Conservation (phyloP, 768 basidiomycete species). For the Phaffia australis region DNA sequence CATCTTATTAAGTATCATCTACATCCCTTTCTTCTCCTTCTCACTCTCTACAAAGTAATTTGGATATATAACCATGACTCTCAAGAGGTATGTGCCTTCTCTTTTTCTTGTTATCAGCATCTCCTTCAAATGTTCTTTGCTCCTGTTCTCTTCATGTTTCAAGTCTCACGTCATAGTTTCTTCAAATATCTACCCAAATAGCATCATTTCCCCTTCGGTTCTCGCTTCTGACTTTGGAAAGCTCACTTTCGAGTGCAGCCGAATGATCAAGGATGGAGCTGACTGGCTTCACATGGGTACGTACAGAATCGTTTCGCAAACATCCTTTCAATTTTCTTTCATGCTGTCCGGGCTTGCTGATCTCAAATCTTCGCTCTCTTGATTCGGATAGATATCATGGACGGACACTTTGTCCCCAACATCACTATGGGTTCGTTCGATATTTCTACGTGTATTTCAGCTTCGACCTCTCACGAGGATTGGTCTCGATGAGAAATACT, state of each 20-base stretch:
- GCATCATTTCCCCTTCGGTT: constrained; percentile 89
- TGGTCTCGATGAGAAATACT: neutral
- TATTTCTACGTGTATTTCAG: neutral
- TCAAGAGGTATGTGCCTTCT: too few species aligned
- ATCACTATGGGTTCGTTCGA: constrained; percentile 80
- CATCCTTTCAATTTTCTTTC: neutral
- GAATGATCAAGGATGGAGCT: constrained; percentile 87
- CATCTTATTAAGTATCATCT: too few species aligned
- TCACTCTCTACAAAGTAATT: too few species aligned
- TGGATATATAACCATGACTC: too few species aligned
- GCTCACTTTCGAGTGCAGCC: constrained; percentile 84
- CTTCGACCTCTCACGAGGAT: neutral
- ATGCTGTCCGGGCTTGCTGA: neutral
- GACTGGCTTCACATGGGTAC: constrained; percentile 98
- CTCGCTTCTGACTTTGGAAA: constrained; percentile 96
- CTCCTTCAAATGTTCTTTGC: too few species aligned
- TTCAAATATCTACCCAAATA: neutral
- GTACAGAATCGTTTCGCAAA: constrained; percentile 27
- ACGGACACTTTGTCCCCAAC: constrained; percentile 88
- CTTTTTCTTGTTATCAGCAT: too few species aligned
- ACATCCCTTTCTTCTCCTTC: too few species aligned
- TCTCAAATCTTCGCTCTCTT: neutral
- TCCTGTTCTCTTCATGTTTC: too few species aligned
- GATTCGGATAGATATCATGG: constrained; percentile 17
- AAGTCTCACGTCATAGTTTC: neutral